Evolutionary conservation across 139 green algal species (phyloP).

Genomic region (Chlamydomonas sphaeroides): DNA sequence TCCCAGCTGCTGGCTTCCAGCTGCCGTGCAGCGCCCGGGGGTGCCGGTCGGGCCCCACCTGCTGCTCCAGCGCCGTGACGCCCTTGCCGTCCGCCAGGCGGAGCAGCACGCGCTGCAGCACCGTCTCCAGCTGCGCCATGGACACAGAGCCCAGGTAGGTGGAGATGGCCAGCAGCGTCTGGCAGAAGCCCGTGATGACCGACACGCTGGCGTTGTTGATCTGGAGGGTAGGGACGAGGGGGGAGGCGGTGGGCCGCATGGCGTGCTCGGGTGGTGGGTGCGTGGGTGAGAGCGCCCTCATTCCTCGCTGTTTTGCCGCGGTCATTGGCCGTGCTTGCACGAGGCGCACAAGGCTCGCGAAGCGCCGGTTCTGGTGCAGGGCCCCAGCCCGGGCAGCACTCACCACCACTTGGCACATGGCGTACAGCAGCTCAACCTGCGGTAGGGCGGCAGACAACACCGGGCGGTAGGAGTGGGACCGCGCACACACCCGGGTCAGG

Average conservation of each 20-base stretch:
- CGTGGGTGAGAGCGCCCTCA: not conserved
- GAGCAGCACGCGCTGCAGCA: conserved; percentile 77
- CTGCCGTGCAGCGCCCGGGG: no score
- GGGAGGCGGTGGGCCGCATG: no score
- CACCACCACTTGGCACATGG: conserved; percentile 54
- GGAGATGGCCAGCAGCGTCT: conserved; percentile 83
- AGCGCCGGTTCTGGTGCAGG: no score
- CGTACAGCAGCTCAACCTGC: conserved; percentile 50
- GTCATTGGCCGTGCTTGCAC: no score
- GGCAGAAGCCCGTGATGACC: conserved; percentile 57
- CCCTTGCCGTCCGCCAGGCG: conserved; percentile 82
- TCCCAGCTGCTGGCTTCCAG: not conserved
- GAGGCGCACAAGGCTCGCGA: no score
- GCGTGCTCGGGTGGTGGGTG: no score
- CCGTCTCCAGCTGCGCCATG: conserved; percentile 58
- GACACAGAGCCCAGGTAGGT: conserved; percentile 69
- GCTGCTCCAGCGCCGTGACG: conserved; percentile 52
- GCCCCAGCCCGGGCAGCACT: not conserved
- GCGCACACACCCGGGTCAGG: no score
- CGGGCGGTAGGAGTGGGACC: no score
- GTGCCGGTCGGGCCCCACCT: conserved; percentile 35
- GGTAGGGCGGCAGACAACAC: no score
- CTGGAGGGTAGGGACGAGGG: no score
- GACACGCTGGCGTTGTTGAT: conserved; percentile 42
- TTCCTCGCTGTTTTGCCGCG: no score